phyloP scores from a whole-genome alignment of 2,329 filamentous ascomycete species.

The Claviceps lovelessii region DNA sequence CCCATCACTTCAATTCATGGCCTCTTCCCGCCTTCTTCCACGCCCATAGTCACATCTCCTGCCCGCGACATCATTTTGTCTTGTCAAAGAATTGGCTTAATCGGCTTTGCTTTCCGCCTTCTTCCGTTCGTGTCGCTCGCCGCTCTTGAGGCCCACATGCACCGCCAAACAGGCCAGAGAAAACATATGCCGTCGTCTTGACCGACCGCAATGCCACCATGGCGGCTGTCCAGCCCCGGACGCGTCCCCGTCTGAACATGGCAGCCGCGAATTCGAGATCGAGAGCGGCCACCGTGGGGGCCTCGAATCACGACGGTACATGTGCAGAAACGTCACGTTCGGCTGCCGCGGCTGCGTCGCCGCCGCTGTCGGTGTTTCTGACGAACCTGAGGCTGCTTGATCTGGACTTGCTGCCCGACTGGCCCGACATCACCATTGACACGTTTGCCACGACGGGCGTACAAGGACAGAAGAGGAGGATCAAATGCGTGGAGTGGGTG shows the following conservation, averaged over 20 bases:
- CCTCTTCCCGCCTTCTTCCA: neutral
- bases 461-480: conserved; percentile 67
- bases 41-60: neutral
- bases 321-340: neutral
- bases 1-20: no score
- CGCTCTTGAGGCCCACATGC: neutral
- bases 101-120: no score
- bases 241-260: conserved; percentile 4
- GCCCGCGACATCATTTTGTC: no score
- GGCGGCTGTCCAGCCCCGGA: conserved; percentile 7
- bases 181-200: neutral
- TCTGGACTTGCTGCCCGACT: conserved; percentile 61
- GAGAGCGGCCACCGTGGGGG: neutral
- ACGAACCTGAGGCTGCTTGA: conserved; percentile 74
- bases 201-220: conserved; percentile 4
- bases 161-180: neutral
- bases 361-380: conserved; percentile 42
- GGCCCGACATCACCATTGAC: conserved; percentile 58
- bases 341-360: neutral
- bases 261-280: neutral
- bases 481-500: conserved; percentile 76
- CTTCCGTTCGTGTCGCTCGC: neutral
- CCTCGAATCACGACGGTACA: neutral
- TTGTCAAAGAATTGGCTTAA: neutral
- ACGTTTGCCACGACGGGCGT: conserved; percentile 55